Base-by-base conservation (phyloP, 2,329 filamentous ascomycete genomes). In the Sporothrix brunneoviolacea region DNA sequence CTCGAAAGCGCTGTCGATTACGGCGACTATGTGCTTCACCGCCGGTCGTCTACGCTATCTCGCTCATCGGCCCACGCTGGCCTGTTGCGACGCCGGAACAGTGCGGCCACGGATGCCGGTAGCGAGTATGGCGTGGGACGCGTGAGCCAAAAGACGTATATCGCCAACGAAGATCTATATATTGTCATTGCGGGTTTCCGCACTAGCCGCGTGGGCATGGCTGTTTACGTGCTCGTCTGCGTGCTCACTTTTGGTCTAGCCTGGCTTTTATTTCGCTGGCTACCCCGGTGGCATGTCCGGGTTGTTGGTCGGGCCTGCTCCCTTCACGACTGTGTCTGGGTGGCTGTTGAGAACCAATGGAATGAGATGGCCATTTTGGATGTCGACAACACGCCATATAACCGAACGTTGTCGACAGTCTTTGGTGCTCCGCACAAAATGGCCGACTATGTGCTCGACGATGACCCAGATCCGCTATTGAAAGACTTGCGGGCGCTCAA, bases 301-400 rank as follows among this genome's bases (percentile, higher is more conserved):
- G 64, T 97, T 37, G 74, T 88, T 36, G 93, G 93, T 24, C 77
- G 72, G 48, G 70, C 82, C 5, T 80, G 79, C 15, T 74, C 87
- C 3, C 72, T 98, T 27, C 76, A 77, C 48, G 80, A 86, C 49
- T 93, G 88, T 61, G 77, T 87, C 53, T 98, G 94, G 93, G 84
- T 95, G 38, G 91, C 95, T 24, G 80, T 97, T 56, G 93, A 85
- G 77, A 96, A 98, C 62, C 90, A 97, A 76, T 97, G 93, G 91
- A 86, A 87, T 44, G 91, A 97, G 66, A 86, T 97, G 66, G 75
- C 78, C 12, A 79, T 93, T n/a, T 79, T 95, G 61, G 63, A 82
- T 44, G 76, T 97, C 12, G 74, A 75, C 33, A 68, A 66, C 15
- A 71, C 70, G 50, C 63, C 66, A 18, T 82, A 78, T 64, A 79